Conservation (phyloP, 331 rosid genomes). For the Dryas integrifolia region DNA sequence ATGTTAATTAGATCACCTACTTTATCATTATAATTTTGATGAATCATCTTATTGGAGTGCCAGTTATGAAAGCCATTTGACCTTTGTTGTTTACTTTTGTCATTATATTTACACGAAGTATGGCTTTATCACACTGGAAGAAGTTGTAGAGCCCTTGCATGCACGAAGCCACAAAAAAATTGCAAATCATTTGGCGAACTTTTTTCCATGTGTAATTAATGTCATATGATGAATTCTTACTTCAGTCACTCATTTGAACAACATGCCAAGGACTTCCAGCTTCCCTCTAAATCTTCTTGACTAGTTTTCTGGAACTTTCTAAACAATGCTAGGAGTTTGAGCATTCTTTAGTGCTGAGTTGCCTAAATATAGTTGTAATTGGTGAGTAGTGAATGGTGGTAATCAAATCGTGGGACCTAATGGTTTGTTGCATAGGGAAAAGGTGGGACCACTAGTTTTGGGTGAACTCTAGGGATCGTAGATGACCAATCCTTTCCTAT, state of each 20-base stretch:
- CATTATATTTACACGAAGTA: not conserved
- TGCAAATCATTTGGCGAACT: not conserved
- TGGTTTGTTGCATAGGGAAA: not conserved
- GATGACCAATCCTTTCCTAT: not conserved
- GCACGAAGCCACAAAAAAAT: not conserved
- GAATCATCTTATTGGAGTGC: not conserved
- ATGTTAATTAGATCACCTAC: not conserved
- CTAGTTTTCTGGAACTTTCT: slow-evolving; percentile 10
- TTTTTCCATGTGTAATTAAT: not conserved
- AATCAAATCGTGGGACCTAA: not conserved
- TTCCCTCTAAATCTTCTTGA: not conserved
- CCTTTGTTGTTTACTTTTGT: not conserved
- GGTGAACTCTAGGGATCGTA: slow-evolving; percentile 2
- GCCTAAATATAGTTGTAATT: not conserved
- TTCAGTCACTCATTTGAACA: not conserved
- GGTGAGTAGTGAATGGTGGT: slow-evolving; percentile 8
- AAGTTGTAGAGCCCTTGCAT: slow-evolving; percentile 7
- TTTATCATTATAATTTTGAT: not conserved
- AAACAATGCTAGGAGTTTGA: not conserved
- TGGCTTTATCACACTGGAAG: not conserved
- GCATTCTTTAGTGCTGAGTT: not conserved
- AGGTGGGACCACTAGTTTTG: not conserved
- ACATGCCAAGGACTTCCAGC: not conserved
- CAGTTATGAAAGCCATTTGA: not conserved
- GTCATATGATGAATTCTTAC: slow-evolving; percentile 6